Conservation (phyloP, 169 alveolate species). For the Cryptosporidium bovis region DNA sequence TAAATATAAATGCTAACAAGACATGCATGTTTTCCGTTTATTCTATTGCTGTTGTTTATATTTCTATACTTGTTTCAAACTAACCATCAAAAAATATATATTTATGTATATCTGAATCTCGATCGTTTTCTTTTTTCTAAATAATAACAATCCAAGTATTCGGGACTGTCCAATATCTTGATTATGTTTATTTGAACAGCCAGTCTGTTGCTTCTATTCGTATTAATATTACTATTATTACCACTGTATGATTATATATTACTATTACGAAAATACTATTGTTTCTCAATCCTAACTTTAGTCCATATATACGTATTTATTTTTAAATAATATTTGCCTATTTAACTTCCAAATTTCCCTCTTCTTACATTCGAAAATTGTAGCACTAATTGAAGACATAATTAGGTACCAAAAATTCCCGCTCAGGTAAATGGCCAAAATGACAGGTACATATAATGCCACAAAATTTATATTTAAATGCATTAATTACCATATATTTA, state of each 20-base stretch:
- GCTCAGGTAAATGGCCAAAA: not conserved
- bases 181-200: too few species aligned
- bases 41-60: not conserved
- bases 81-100: not conserved
- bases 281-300: too few species aligned
- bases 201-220: too few species aligned
- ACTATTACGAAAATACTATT: not conserved
- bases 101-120: too few species aligned
- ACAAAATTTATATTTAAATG: too few species aligned
- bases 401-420: conserved; percentile 26
- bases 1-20: not conserved
- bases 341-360: not conserved
- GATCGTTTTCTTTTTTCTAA: not conserved
- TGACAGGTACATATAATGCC: too few species aligned
- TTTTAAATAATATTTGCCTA: not conserved
- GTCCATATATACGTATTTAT: not conserved
- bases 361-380: not conserved
- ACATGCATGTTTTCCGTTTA: not conserved
- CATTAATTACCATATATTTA: too few species aligned
- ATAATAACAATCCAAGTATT: too few species aligned
- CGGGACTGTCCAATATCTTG: too few species aligned
- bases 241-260: too few species aligned
- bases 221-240: too few species aligned
- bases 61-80: not conserved
- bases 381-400: conserved; percentile 21